Evolutionary conservation across 2,329 filamentous ascomycete species (phyloP), one percentile per base, ranked within the genome.

Genomic region (Neofusicoccum cordaticola): DNA sequence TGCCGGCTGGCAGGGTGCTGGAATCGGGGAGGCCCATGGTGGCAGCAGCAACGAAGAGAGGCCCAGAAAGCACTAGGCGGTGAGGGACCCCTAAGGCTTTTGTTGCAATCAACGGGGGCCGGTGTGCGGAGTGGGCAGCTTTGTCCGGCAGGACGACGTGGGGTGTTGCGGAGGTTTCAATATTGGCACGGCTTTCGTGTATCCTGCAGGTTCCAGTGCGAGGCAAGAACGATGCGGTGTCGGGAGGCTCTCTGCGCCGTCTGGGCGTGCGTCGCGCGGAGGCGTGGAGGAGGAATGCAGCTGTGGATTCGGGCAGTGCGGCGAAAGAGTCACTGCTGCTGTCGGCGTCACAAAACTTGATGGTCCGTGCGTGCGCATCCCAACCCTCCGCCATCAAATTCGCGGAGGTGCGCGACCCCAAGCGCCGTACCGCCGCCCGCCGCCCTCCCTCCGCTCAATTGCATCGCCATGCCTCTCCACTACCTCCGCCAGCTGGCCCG

Each of bases 401-500:
- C 56, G 56, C 56, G 56, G 56, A 60, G 56, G 56, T 35, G 56
- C 41, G 12, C 35, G 4, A 42, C n/a, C 19, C 48, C 48, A 45
- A 13, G 37, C 11, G 17, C 53, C 27, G 19, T 48, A 44, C 41
- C 61, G 34, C 31, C 48, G 27, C 50, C 50, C 13, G 13, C 50
- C 41, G 35, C 47, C 31, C 48, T n/a, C 50, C 41, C 13, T 9
- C 50, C 41, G 35, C 47, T 22, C 61, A 47, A 50, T 51, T 35
- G 27, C 31, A 27, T 27, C 56, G 31, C 42, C 42, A 66, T 66
- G 62, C 34, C 65, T 42, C 45, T 64, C 61, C 50, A 52, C 52
- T 34, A 39, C 61, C 51, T 66, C 61, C 51, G 47, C 56, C 63
- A 41, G 48, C 63, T 64, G 15, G 50, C 39, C 41, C 42, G 61